phyloP scores from a whole-genome alignment of 352 stramenopile genomes.

The Phytophthora ohioensis region DNA sequence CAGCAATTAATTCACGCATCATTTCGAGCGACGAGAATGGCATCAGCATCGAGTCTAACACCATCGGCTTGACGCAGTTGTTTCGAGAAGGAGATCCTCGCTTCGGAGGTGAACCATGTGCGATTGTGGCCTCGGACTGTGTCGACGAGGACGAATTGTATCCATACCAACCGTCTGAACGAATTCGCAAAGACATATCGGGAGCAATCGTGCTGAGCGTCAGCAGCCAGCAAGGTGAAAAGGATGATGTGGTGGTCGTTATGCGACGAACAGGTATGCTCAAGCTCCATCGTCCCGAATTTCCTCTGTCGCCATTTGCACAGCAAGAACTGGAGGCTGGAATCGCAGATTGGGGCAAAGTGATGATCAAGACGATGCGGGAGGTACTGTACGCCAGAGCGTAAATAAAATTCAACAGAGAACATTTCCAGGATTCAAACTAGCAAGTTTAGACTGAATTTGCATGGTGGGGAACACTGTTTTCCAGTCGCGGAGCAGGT shows the following conservation, averaged over 20 bases:
- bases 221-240: slow-evolving; percentile 5
- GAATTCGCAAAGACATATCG: slow-evolving; percentile 46
- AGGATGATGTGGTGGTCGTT: slow-evolving; percentile 19
- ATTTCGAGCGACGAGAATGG: slow-evolving; percentile 29
- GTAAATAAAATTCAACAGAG: not conserved
- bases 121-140: slow-evolving; percentile 38
- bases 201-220: slow-evolving; percentile 38
- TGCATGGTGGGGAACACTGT: too few relatives aligned
- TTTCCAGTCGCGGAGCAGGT: too few relatives aligned
- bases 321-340: slow-evolving; percentile 25
- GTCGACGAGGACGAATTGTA: slow-evolving; percentile 41
- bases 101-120: slow-evolving; percentile 30
- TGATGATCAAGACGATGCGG: slow-evolving; percentile 41
- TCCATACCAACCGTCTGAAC: slow-evolving; percentile 29
- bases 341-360: slow-evolving; percentile 35
- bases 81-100: slow-evolving; percentile 15
- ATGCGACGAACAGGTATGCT: slow-evolving; percentile 28
- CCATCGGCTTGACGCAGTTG: slow-evolving; percentile 31
- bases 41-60: slow-evolving; percentile 39
- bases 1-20: slow-evolving; percentile 41
- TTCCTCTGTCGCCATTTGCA: slow-evolving; percentile 11
- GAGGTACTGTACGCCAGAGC: slow-evolving; percentile 25
- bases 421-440: not conserved
- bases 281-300: slow-evolving; percentile 32
- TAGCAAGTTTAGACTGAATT: not conserved